Conservation (phyloP, 2,329 filamentous ascomycete species). For the Fusarium ramigenum region DNA sequence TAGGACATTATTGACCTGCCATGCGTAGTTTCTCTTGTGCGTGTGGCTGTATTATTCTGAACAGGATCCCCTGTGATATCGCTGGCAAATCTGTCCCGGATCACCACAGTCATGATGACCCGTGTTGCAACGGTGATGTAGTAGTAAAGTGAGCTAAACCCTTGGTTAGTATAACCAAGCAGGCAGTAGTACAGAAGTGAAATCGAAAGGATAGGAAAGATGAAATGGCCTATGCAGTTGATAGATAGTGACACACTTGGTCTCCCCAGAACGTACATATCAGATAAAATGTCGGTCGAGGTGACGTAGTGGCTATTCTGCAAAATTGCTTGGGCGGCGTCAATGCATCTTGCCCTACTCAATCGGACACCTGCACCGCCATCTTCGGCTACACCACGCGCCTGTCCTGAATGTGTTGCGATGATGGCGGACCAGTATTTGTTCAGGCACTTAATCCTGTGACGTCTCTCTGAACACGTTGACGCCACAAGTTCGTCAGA, state of each 20-base stretch:
- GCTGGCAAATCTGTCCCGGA: neutral
- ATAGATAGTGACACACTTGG: neutral
- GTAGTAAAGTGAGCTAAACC: neutral
- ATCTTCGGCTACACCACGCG: neutral
- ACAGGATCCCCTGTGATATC: neutral
- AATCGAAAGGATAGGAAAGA: neutral
- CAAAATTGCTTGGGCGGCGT: neutral
- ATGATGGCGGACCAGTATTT: neutral
- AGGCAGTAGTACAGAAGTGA: neutral
- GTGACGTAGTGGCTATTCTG: neutral
- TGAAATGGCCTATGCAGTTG: neutral
- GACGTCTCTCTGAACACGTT: neutral
- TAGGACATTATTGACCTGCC: neutral
- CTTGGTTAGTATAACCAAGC: neutral
- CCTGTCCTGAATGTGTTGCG: neutral
- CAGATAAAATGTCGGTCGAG: neutral
- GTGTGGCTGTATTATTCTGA: neutral
- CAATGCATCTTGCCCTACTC: neutral
- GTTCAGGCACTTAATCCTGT: neutral
- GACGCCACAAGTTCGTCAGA: neutral
- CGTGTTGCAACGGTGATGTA: neutral
- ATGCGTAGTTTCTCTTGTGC: neutral
- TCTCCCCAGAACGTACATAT: neutral
- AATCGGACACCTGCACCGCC: neutral
- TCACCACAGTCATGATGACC: neutral